Conservation (phyloP, 257 asterid genomes). For the Nicotiana tomentosiformis region DNA sequence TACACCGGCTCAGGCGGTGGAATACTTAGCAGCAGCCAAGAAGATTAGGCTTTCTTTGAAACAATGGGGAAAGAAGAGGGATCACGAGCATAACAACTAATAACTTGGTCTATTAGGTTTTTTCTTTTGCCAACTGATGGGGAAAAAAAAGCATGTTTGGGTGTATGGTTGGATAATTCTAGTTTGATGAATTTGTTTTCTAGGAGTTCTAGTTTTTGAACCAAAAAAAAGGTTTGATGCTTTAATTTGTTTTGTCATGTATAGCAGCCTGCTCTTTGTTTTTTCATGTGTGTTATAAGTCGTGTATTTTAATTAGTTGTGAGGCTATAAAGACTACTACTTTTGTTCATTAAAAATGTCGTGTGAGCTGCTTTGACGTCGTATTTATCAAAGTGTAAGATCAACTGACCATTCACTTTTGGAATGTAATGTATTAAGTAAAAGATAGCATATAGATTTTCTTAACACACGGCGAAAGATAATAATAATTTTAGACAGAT, state of each 20-base stretch:
- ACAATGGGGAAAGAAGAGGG: conserved; percentile 50
- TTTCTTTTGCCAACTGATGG: too few species aligned
- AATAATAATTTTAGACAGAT: too few species aligned
- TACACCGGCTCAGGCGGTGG: conserved; percentile 46
- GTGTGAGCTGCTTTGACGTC: background rate
- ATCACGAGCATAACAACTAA: background rate
- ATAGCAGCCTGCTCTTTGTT: background rate
- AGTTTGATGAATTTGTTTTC: too few species aligned
- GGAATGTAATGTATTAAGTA: background rate
- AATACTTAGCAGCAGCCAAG: conserved; percentile 40
- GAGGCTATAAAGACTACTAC: background rate
- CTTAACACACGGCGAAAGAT: too few species aligned
- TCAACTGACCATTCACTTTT: background rate
- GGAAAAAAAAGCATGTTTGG: too few species aligned
- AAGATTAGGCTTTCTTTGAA: conserved; percentile 34
- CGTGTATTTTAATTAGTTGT: background rate
- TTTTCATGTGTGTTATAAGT: background rate
- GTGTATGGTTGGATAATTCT: too few species aligned
- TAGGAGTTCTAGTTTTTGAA: too few species aligned
- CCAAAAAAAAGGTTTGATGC: background rate
- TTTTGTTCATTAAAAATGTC: background rate
- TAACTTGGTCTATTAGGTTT: too few species aligned
- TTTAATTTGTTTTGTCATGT: background rate
- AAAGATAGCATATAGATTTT: too few species aligned
- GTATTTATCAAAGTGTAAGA: background rate